These are phyloP conservation scores for Diospyros lotus DNA, from an alignment of 148 eudicot species.

Conservation along the genomic window DNA sequence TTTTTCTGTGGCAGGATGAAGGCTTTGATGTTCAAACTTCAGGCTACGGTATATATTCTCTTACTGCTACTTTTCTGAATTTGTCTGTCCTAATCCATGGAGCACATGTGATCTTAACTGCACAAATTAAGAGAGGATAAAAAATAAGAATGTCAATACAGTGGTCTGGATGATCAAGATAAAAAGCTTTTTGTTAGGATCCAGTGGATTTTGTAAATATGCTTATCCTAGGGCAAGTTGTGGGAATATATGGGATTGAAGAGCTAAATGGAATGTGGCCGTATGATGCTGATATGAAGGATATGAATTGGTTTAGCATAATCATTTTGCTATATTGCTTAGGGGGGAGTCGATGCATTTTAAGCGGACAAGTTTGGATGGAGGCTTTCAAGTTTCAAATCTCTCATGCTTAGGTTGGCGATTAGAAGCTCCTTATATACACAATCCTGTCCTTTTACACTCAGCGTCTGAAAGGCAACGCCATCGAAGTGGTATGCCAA, in stretches of 20 bases:
- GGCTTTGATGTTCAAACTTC: slow-evolving; percentile 97
- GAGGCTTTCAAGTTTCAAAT: no score
- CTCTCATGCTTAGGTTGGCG: no score
- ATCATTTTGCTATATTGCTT: no score
- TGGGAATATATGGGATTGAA: neutral
- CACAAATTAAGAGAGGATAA: neutral
- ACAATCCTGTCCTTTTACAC: no score
- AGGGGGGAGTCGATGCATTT: no score
- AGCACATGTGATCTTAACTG: neutral
- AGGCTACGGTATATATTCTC: slow-evolving; percentile 71
- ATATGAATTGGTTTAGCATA: no score
- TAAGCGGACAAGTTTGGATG: no score
- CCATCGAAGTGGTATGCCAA: no score
- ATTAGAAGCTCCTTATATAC: no score
- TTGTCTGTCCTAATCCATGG: neutral
- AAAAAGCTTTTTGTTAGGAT: neutral
- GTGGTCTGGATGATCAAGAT: neutral
- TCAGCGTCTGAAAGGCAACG: no score
- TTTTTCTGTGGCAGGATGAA: slow-evolving; percentile 62
- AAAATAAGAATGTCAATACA: neutral
- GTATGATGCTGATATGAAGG: no score
- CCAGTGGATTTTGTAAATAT: neutral
- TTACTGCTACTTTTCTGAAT: slow-evolving; percentile 1
- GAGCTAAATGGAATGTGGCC: neutral
- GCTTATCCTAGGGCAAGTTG: neutral